Percentiles rank a stretch among this genome's conserved stretches.
Conservation (phyloP, 306 rosid genomes). For the Dryas octopetala region DNA sequence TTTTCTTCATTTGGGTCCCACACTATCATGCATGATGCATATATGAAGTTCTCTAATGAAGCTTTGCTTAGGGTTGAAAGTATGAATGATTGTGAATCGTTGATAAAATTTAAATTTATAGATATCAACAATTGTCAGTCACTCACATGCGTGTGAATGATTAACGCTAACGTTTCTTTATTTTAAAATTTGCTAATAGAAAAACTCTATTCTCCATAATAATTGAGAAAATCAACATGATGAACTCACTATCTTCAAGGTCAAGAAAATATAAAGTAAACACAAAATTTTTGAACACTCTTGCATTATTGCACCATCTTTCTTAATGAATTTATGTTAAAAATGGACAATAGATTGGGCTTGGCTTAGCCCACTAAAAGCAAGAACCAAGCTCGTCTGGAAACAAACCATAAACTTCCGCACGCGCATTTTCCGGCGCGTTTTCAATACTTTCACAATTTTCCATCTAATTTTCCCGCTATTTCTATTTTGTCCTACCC, state of each 20-base stretch:
- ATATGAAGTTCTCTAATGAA: neutral
- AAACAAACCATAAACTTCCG: neutral
- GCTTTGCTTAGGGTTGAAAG: neutral
- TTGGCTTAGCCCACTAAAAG: neutral
- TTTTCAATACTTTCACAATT: neutral
- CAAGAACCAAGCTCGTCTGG: neutral
- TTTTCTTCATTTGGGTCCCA: neutral
- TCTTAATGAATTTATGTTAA: neutral
- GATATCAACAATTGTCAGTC: no score
- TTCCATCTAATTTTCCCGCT: constrained; percentile 34
- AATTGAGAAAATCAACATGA: no score
- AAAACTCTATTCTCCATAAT: no score
- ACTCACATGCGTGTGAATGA: no score
- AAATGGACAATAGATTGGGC: neutral
- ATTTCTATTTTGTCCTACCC: neutral
- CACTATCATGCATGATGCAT: neutral
- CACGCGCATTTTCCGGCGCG: neutral
- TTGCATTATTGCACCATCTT: no score
- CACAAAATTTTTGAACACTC: no score
- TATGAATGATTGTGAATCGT: no score
- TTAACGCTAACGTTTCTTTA: no score
- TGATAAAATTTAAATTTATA: no score
- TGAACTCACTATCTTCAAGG: no score
- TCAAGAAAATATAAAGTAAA: no score
- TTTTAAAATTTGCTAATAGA: no score